These are phyloP conservation scores for Alnus rubra DNA, from an alignment of 306 rosid genomes.

Conservation along the genomic window DNA sequence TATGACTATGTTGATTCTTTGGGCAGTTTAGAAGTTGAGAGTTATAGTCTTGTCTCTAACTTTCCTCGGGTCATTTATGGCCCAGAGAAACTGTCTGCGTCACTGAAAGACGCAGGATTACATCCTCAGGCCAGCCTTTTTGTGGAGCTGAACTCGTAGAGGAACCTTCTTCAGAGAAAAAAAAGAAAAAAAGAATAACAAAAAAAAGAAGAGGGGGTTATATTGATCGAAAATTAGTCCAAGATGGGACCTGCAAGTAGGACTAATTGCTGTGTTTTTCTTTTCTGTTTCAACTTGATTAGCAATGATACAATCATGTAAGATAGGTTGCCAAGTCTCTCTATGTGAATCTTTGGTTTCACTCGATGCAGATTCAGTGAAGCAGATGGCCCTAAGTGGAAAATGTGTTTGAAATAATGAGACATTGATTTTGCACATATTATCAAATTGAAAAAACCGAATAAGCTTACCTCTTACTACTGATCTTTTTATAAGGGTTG, in stretches of 20 bases:
- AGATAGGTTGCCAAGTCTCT: conserved; percentile 14
- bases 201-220: neutral
- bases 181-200: neutral
- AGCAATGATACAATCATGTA: conserved; percentile 22
- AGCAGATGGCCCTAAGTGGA: neutral
- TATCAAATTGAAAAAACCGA: neutral
- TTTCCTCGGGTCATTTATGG: conserved; percentile 87
- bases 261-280: neutral
- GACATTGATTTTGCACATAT: neutral
- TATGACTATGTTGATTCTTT: conserved; percentile 92
- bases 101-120: conserved; percentile 92
- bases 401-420: conserved; percentile 6
- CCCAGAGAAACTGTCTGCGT: conserved; percentile 52
- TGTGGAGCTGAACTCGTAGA: conserved; percentile 49
- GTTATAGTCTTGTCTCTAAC: conserved; percentile 81
- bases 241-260: conserved; percentile 20
- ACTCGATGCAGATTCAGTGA: neutral
- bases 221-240: neutral
- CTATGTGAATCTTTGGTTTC: neutral
- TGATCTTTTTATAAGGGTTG: neutral
- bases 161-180: neutral
- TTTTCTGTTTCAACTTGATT: neutral
- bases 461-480: neutral
- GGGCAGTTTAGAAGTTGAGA: conserved; percentile 66
- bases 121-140: conserved; percentile 83